A percentile compares a stretch with the other conserved stretches of the same genome.
Conservation (phyloP, 2,329 filamentous ascomycete species). For the Cephalotrichum gorgonifer region DNA sequence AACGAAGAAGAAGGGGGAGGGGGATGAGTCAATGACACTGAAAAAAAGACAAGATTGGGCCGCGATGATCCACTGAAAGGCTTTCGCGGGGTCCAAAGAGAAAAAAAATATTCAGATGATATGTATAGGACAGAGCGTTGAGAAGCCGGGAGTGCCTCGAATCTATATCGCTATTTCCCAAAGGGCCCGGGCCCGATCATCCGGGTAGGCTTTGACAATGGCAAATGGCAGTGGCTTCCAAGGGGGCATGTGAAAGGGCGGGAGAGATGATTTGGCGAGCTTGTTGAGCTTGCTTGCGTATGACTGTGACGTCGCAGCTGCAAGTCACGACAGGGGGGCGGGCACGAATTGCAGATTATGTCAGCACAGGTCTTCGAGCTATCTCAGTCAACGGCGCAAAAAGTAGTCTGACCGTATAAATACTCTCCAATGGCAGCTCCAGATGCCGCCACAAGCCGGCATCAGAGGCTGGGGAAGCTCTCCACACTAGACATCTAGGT, state of each 20-base stretch:
- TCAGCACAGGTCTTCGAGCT: conserved; percentile 5
- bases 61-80: not conserved
- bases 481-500: too few species aligned
- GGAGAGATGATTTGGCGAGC: not conserved
- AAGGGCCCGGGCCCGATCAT: not conserved
- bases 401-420: too few species aligned
- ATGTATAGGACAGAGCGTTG: too few species aligned
- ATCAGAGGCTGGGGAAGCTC: not conserved
- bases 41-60: not conserved
- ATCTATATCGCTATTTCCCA: too few species aligned
- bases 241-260: not conserved
- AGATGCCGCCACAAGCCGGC: conserved; percentile 1
- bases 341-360: too few species aligned
- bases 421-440: conserved; percentile 4
- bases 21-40: not conserved
- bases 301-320: too few species aligned
- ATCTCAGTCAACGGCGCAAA: too few species aligned
- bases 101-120: too few species aligned
- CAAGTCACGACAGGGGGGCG: not conserved
- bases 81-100: not conserved
- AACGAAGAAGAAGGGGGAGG: too few species aligned
- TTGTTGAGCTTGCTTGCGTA: not conserved
- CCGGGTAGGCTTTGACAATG: not conserved
- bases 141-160: too few species aligned
- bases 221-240: not conserved